Percentiles rank a stretch among this genome's conserved stretches.
These are phyloP conservation scores for Hygrocybe coccinea DNA, from an alignment of 768 basidiomycete species.

Conservation along the genomic window DNA sequence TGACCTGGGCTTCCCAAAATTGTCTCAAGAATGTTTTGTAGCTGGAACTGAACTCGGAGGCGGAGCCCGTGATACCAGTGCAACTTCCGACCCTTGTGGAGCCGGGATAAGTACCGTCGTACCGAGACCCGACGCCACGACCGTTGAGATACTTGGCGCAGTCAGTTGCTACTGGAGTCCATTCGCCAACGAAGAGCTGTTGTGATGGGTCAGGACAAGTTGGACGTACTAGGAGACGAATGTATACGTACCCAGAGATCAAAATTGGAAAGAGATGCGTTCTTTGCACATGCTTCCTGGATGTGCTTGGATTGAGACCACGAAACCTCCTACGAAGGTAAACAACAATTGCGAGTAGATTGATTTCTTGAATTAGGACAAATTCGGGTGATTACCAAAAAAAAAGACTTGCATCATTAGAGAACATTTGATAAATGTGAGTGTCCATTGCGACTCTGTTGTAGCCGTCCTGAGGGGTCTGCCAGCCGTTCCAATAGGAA, in stretches of 20 bases:
- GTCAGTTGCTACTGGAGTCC: constrained; percentile 73
- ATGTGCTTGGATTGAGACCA: constrained; percentile 55
- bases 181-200: constrained; percentile 73
- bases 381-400: not conserved
- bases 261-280: constrained; percentile 43
- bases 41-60: constrained; percentile 61
- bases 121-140: constrained; percentile 63
- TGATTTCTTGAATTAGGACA: not conserved
- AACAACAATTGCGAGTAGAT: not conserved
- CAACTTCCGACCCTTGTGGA: constrained; percentile 72
- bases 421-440: constrained; percentile 77
- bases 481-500: constrained; percentile 63
- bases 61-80: constrained; percentile 65
- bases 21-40: constrained; percentile 82
- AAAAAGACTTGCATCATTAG: constrained; percentile 40
- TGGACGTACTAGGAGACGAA: not conserved
- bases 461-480: constrained; percentile 45
- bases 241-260: constrained; percentile 55
- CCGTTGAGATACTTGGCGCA: constrained; percentile 84
- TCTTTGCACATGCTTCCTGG: constrained; percentile 47
- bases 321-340: constrained; percentile 37
- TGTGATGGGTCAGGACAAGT: not conserved
- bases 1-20: constrained; percentile 81
- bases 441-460: constrained; percentile 75
- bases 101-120: constrained; percentile 60